Conservation (phyloP, 352 stramenopile genomes). For the Aphanomyces cochlioides region DNA sequence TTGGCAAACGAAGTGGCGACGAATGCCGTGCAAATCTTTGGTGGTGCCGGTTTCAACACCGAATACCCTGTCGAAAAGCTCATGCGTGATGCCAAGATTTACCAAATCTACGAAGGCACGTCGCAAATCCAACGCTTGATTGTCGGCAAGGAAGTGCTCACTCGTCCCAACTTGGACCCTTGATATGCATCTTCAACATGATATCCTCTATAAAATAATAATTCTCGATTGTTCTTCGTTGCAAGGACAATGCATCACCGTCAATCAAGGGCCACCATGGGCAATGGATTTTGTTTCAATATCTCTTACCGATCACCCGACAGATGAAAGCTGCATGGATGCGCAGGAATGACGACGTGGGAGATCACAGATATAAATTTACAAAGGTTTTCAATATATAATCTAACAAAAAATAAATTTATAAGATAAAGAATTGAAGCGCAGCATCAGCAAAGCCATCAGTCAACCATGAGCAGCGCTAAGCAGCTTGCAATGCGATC, state of each 20-base stretch:
- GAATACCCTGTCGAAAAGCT: slow-evolving; percentile 92
- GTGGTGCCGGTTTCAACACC: slow-evolving; percentile 87
- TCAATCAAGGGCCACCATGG: no score
- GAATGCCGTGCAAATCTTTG: slow-evolving; percentile 89
- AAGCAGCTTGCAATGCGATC: not conserved
- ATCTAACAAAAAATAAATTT: no score
- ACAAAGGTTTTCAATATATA: no score
- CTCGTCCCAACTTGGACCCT: slow-evolving; percentile 59
- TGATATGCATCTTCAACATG: slow-evolving; percentile 32
- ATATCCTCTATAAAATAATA: no score
- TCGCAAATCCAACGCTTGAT: slow-evolving; percentile 90
- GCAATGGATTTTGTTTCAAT: no score
- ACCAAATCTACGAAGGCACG: slow-evolving; percentile 91
- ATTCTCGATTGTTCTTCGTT: no score
- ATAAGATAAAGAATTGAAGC: no score
- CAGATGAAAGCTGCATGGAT: no score
- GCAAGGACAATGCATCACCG: no score
- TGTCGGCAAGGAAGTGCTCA: slow-evolving; percentile 86
- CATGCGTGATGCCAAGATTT: slow-evolving; percentile 89
- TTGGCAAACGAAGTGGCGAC: slow-evolving; percentile 82
- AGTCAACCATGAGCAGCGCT: not conserved
- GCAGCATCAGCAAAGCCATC: not conserved
- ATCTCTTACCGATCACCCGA: no score
- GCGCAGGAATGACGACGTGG: no score
- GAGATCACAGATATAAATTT: no score